phyloP scores from a whole-genome alignment of 805 yeast species.

The Yarrowia deformans region DNA sequence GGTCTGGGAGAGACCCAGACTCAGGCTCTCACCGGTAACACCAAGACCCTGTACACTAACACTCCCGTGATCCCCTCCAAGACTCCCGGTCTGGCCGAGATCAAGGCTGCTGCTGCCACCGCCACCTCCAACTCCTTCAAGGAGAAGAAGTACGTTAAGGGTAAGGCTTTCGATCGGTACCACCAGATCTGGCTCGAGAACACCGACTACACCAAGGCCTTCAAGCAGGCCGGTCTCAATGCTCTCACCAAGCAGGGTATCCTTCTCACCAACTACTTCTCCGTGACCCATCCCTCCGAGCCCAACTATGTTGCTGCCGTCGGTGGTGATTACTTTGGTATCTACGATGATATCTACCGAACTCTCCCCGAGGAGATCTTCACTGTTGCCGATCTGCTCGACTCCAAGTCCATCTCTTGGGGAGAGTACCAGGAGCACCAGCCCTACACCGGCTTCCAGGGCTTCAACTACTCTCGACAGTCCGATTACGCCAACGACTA shows the following conservation, averaged over 20 bases:
- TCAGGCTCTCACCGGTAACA: slow-evolving; percentile 18
- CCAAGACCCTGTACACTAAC: slow-evolving; percentile 29
- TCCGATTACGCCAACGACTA: slow-evolving; percentile 56
- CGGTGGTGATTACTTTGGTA: slow-evolving; percentile 61
- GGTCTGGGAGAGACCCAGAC: slow-evolving; percentile 27
- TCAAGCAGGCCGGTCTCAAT: slow-evolving; percentile 55
- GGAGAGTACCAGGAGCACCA: slow-evolving; percentile 61
- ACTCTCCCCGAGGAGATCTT: slow-evolving; percentile 57
- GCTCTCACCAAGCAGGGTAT: slow-evolving; percentile 57
- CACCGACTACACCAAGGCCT: slow-evolving; percentile 60
- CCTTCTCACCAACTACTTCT: slow-evolving; percentile 59
- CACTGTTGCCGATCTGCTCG: slow-evolving; percentile 59
- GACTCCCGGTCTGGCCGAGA: slow-evolving; percentile 50
- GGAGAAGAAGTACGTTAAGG: slow-evolving; percentile 52
- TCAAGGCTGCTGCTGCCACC: slow-evolving; percentile 49
- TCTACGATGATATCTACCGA: slow-evolving; percentile 57
- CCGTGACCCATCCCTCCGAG: slow-evolving; percentile 61
- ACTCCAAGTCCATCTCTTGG: slow-evolving; percentile 58
- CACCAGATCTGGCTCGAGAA: slow-evolving; percentile 60
- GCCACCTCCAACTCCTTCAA: slow-evolving; percentile 48
- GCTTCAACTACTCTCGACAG: slow-evolving; percentile 57
- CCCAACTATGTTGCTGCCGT: slow-evolving; percentile 61
- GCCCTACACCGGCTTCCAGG: slow-evolving; percentile 62
- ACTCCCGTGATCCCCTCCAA: slow-evolving; percentile 12
- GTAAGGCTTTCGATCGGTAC: slow-evolving; percentile 55